Evolutionary conservation across 495 filamentous ascomycete species (phyloP), one percentile per base, ranked within the genome.

Genomic region (Penicillium manginii): DNA sequence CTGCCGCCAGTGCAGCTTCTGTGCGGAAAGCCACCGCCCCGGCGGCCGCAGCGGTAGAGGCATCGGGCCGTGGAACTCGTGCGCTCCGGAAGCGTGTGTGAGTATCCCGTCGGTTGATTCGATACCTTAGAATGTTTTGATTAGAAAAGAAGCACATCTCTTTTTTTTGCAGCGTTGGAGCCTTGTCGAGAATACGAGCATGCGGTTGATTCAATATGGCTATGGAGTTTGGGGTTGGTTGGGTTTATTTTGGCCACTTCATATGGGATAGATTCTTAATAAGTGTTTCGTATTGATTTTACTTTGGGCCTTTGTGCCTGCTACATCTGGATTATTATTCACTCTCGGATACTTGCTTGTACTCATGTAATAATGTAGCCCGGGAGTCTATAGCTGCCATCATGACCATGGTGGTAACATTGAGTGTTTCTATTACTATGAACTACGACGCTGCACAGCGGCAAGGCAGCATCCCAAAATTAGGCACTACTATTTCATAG

Each of bases 61-160:
- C 63, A 35, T 63, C 72, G 29, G 57, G 73, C 40, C 59, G 66
- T 4, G 77, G 73, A 15, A 77, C 77, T 19, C 70, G 81, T 43
- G 75, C 77, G 14, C 61, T 83, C 60, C 74, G 81, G 17, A 83
- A 82, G 61, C 73, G 81, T 29, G 75, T 71, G 26, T 78, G 58
- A 57, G 2, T n/a, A 21, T 43, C 15, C 9, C 4, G 26, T 29
- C 26, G 17, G 17, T 49, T 39, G 15, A 52, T 33, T 19, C 11
- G 11, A 7, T 12, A 43, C 7, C 21, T 11, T 26, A 22, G 21
- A 22, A 26, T 53, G 39, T 42, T 5, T 39, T 53, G 32, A 15
- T 39, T 29, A 14, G 15, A 40, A 18, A 5, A 42, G 49, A 19
- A n/a, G n/a, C n/a, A 14, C 31, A n/a, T 32, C 4, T 22, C 12